A percentile compares a stretch with the other conserved stretches of the same genome.
Conservation (phyloP, 2,329 filamentous ascomycete genomes). For the Fusarium sarcochroum region DNA sequence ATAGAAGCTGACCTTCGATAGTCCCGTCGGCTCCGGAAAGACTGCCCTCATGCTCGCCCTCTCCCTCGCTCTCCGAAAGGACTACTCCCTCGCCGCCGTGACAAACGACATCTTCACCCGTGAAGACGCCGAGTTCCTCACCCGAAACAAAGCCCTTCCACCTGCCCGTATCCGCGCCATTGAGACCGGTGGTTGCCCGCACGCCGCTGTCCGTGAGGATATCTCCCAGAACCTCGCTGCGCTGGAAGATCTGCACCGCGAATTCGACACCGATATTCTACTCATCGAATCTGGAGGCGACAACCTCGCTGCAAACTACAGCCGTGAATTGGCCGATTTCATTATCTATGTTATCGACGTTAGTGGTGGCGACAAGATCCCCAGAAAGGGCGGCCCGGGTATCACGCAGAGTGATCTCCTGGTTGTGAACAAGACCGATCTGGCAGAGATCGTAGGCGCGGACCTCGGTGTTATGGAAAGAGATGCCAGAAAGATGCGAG, state of each 20-base stretch:
- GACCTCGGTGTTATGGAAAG: conserved; percentile 95
- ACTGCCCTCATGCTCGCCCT: conserved; percentile 97
- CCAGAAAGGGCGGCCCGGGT: conserved; percentile 93
- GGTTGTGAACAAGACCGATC: conserved; percentile 96
- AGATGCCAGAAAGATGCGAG: conserved; percentile 93
- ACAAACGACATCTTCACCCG: conserved; percentile 99
- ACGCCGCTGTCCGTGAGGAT: conserved; percentile 97
- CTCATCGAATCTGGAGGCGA: conserved; percentile 97
- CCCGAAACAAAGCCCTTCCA: conserved; percentile 85
- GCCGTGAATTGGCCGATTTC: conserved; percentile 92
- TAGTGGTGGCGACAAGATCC: conserved; percentile 95
- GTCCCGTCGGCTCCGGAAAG: conserved; percentile 96
- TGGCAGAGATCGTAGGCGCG: conserved; percentile 90
- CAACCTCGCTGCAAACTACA: conserved; percentile 98
- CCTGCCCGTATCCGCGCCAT: conserved; percentile 91
- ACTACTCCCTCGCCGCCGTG: conserved; percentile 91
- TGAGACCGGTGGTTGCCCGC: conserved; percentile 96
- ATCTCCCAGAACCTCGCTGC: conserved; percentile 94
- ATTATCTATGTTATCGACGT: conserved; percentile 99
- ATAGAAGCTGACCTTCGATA: conserved; percentile 53
- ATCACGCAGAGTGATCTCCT: conserved; percentile 97
- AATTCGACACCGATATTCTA: conserved; percentile 85
- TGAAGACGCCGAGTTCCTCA: conserved; percentile 98
- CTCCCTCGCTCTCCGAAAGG: conserved; percentile 83
- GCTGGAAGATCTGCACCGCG: conserved; percentile 86